Base-by-base conservation (phyloP, 1,284 basidiomycete species). In the Ustilago xerochloae region DNA sequence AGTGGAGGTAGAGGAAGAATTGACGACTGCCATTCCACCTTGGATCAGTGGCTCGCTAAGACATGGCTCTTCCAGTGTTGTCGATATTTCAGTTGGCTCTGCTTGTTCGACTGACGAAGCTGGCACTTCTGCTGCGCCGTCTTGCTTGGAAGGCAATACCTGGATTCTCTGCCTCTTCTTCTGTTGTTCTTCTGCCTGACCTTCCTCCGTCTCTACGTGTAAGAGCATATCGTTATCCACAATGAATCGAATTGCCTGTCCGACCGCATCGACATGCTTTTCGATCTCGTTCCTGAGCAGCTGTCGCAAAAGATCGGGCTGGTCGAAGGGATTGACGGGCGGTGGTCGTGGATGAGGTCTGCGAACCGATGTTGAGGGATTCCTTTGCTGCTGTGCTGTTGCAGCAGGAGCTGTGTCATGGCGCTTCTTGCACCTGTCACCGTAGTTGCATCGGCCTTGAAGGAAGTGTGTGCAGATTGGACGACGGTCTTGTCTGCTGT, bases 211-310 rank as follows among this genome's bases (percentile, higher is more conserved):
- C 85, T 98, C 96, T 1, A 97, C 93, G 48, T 89, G 88, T 47
- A 88, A 86, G 15, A 99, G 86, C 86, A 96, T 95, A 79, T 94
- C 90, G 77, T 99, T 99, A 69, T 93, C 91, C 2, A 93, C 93
- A 15, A 98, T 85, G 85, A 98, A 99, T 32, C 90, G 90, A 78
- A 98, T 92, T 2, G 92, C 93, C 85, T 98, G 96, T 0, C 94
- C 93, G 2, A 98, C 87, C 84, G 97, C 95, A 2, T 93, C 93
- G 5, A 97, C 88, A 0, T 96, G 95, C 79, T 93, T 89, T 28
- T 91, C 89, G 51, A 97, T 94, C 81, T 98, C 95, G 12, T 91
- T 92, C 20, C 91, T 87, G 6, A 98, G 88, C n/a, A 97, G 86
- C 90, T 74, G 75, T 4, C 78, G 76, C n/a, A 83, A 60, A 45